Percentiles rank a stretch among this genome's conserved stretches.
Evolutionary conservation across 331 rosid species (phyloP).

Genomic region (Pyracantha coccinea): DNA sequence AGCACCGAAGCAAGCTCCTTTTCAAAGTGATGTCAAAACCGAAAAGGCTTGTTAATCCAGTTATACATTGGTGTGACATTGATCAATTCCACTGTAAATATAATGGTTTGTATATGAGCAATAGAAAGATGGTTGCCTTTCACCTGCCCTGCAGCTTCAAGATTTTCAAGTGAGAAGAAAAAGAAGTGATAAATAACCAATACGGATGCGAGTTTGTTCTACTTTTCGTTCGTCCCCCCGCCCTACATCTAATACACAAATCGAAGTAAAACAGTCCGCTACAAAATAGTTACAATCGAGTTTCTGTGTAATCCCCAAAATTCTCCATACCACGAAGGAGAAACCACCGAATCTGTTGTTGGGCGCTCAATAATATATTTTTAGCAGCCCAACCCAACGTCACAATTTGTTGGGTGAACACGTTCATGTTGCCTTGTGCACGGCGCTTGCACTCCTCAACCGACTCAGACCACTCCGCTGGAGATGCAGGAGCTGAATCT

Average conservation of each 20-base stretch:
- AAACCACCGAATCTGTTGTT: constrained; percentile 36
- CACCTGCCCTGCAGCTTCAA: constrained; percentile 23
- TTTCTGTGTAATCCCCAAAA: constrained; percentile 9
- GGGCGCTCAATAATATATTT: constrained; percentile 51
- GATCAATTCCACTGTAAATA: constrained; percentile 40
- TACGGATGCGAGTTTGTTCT: not conserved
- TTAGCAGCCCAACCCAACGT: constrained; percentile 60
- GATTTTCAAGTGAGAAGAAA: not conserved
- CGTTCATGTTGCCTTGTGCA: constrained; percentile 40
- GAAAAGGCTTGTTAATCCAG: constrained; percentile 23
- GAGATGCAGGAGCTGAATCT: too few relatives aligned
- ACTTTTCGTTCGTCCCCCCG: not conserved
- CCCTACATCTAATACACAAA: not conserved
- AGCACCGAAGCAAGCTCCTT: constrained; percentile 69
- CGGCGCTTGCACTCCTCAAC: not conserved
- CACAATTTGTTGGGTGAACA: constrained; percentile 46
- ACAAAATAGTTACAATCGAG: not conserved
- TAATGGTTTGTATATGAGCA: constrained; percentile 41
- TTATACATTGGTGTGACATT: constrained; percentile 19
- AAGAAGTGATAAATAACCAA: not conserved
- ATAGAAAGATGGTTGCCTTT: constrained; percentile 25
- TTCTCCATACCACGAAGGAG: constrained; percentile 9
- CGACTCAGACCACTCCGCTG: too few relatives aligned
- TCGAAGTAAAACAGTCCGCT: not conserved
- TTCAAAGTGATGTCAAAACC: constrained; percentile 40